A percentile compares a stretch with the other conserved stretches of the same genome.
Conservation (phyloP, 352 stramenopile species). For the Phytophthora brassicae region DNA sequence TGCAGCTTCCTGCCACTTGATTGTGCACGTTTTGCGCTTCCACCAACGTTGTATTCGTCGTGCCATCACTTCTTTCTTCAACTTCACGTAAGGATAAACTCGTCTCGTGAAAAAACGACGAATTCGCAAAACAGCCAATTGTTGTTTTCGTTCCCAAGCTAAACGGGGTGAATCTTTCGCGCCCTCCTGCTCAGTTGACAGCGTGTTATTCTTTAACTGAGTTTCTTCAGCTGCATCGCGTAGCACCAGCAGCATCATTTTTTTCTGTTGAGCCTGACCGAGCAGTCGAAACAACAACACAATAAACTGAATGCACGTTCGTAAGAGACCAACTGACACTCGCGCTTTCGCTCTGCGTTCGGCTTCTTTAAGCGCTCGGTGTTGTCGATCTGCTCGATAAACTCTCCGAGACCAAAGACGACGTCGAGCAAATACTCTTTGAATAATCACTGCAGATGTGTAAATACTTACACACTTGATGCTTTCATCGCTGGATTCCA, state of each 20-base stretch:
- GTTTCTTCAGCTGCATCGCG: conserved; percentile 44
- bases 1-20: conserved; percentile 35
- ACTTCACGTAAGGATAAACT: conserved; percentile 43
- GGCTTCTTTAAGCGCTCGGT: conserved; percentile 15
- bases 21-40: conserved; percentile 24
- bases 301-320: conserved; percentile 36
- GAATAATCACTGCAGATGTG: conserved; percentile 41
- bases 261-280: conserved; percentile 38
- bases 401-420: conserved; percentile 10
- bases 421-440: conserved; percentile 26
- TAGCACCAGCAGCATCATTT: conserved; percentile 39
- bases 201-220: conserved; percentile 4
- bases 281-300: conserved; percentile 36
- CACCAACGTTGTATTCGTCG: conserved; percentile 49
- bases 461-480: conserved; percentile 24
- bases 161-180: neutral
- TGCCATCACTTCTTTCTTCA: conserved; percentile 57
- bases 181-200: neutral
- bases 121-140: conserved; percentile 39
- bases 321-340: conserved; percentile 22
- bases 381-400: conserved; percentile 11
- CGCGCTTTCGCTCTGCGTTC: conserved; percentile 21
- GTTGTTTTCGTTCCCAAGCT: neutral
- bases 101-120: conserved; percentile 50
- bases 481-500: neutral